A percentile compares a stretch with the other conserved stretches of the same genome.
phyloP scores from a whole-genome alignment of 257 asterid genomes.

The Solanum medicagineum region DNA sequence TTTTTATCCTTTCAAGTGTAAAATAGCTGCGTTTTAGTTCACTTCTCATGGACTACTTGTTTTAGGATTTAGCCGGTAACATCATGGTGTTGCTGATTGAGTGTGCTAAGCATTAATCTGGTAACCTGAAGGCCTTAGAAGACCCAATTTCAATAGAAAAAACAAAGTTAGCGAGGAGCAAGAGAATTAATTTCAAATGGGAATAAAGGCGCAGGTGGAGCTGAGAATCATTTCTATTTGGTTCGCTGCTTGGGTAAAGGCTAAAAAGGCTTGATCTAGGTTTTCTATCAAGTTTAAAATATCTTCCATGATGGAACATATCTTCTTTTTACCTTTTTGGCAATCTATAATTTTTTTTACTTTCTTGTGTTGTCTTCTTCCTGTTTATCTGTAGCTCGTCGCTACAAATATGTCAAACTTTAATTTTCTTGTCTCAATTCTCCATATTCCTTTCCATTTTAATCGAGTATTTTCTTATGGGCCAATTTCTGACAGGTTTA shows the following conservation, averaged over 20 bases:
- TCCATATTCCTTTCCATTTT: not conserved
- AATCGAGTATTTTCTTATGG: not conserved
- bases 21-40: not conserved
- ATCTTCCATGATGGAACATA: not conserved
- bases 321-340: not conserved
- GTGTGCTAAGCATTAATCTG: not conserved
- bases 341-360: not conserved
- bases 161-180: not conserved
- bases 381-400: not conserved
- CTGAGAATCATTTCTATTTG: not conserved
- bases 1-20: not conserved
- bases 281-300: not conserved
- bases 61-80: not conserved
- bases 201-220: not conserved
- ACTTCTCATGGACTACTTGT: not conserved
- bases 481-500: slow-evolving; percentile 26
- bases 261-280: not conserved
- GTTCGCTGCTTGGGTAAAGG: not conserved
- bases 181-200: not conserved
- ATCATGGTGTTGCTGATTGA: not conserved
- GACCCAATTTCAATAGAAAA: not conserved
- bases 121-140: not conserved
- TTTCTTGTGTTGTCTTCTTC: not conserved
- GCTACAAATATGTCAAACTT: not conserved
- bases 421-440: not conserved